Evolutionary conservation across 495 filamentous ascomycete species (phyloP).

Genomic region (Hypoxylon cercidicola): DNA sequence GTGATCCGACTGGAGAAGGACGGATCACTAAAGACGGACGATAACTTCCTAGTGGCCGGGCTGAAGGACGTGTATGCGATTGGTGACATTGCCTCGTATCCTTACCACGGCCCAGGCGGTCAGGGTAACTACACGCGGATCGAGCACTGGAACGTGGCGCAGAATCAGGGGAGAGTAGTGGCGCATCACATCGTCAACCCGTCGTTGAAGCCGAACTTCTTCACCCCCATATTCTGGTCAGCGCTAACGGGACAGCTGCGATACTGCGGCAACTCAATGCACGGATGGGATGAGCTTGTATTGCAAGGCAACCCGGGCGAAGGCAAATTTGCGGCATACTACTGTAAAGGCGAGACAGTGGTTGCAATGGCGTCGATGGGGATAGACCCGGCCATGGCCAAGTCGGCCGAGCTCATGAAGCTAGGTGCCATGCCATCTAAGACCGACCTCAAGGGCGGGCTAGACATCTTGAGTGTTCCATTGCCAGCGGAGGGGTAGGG

Average conservation of each 20-base stretch:
- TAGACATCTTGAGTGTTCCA: slow-evolving; percentile 73
- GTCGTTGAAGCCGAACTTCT: slow-evolving; percentile 68
- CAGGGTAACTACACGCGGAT: slow-evolving; percentile 75
- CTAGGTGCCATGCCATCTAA: slow-evolving; percentile 83
- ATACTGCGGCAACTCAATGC: slow-evolving; percentile 86
- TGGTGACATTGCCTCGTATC: slow-evolving; percentile 95
- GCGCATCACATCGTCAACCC: slow-evolving; percentile 78
- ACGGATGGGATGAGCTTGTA: slow-evolving; percentile 86
- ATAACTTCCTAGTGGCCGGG: slow-evolving; percentile 76
- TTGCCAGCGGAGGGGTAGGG: slow-evolving; percentile 50
- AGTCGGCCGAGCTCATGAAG: slow-evolving; percentile 87
- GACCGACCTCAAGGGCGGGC: slow-evolving; percentile 74
- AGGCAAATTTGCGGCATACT: slow-evolving; percentile 88
- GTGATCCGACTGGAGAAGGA: slow-evolving; percentile 77
- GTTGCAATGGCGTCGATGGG: slow-evolving; percentile 93
- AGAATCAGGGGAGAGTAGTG: slow-evolving; percentile 84
- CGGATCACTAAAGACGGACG: slow-evolving; percentile 80
- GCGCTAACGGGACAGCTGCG: slow-evolving; percentile 88
- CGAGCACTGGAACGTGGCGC: slow-evolving; percentile 98
- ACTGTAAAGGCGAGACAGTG: slow-evolving; percentile 85
- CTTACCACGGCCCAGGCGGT: slow-evolving; percentile 90
- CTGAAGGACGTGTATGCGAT: slow-evolving; percentile 88
- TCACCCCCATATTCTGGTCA: slow-evolving; percentile 97
- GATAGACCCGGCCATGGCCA: slow-evolving; percentile 85
- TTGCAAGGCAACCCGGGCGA: slow-evolving; percentile 80